phyloP scores from a whole-genome alignment of 306 rosid genomes.

The Echinosophora koreensis region DNA sequence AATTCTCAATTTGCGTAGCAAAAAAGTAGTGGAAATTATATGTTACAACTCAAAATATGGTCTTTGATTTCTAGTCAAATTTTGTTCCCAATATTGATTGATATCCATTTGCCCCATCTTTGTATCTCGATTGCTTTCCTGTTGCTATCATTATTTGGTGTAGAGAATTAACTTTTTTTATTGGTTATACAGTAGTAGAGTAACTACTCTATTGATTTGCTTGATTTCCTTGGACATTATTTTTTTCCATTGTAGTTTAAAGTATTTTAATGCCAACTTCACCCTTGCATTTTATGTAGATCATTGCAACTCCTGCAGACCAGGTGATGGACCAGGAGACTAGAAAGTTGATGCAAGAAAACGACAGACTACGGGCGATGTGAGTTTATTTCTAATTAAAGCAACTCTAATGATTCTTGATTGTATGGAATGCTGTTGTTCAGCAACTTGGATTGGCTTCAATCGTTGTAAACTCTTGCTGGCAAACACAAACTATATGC shows the following conservation, averaged over 20 bases:
- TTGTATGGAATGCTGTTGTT: neutral
- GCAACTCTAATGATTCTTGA: neutral
- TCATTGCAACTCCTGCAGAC: slow-evolving; percentile 33
- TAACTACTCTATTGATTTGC: slow-evolving; percentile 39
- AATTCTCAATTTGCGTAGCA: neutral
- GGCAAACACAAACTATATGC: slow-evolving; percentile 7
- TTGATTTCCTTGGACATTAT: slow-evolving; percentile 31
- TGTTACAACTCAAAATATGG: neutral
- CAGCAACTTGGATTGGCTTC: slow-evolving; percentile 31
- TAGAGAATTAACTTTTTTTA: neutral
- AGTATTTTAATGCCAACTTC: slow-evolving; percentile 21
- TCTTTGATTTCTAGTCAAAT: neutral
- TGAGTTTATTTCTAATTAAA: slow-evolving; percentile 56
- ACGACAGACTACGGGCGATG: slow-evolving; percentile 67
- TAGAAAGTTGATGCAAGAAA: slow-evolving; percentile 60
- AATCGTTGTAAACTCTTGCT: slow-evolving; percentile 18
- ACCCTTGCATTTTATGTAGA: slow-evolving; percentile 51
- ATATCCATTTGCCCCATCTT: slow-evolving; percentile 10
- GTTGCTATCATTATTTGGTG: slow-evolving; percentile 14
- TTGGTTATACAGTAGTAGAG: slow-evolving; percentile 11
- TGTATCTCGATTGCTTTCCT: neutral
- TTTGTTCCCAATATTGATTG: slow-evolving; percentile 10
- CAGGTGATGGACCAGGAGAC: slow-evolving; percentile 57
- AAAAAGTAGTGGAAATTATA: neutral
- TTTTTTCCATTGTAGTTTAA: slow-evolving; percentile 14